Base-by-base conservation (phyloP, 331 rosid genomes). In the Pyrus hybrid region DNA sequence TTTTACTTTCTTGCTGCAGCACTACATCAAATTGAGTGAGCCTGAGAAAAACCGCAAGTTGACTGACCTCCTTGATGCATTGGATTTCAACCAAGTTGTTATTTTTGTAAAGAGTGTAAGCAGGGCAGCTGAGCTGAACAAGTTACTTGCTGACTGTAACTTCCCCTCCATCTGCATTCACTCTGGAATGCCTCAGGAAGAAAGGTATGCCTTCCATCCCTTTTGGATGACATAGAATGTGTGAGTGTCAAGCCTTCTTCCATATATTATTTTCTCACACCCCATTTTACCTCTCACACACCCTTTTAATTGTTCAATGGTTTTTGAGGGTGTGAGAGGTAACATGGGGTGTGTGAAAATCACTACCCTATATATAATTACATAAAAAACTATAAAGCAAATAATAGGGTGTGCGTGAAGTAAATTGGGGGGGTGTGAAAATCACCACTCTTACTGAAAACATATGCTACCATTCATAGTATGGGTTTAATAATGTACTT, bases 141-240 rank as follows among this genome's bases (percentile, higher is more conserved):
- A 89, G 84, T 78, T 94, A 35, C 97, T 94, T 70, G 87, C 90
- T 79, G 99, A 94, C 77, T 90, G 97, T 84, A 94, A 94, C 80
- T 94, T 94, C 35, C 99, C 97, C 33, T 94, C 99, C 23, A 91
- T 94, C 85, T 90, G 97, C 74, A 94, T 94, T 80, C 97, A 94
- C 71, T 94, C 99, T 81, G 97, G 99, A 83, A 94, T 94, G 99
- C 81, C 97, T 23, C 99, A 94, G 75, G 99, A 94, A 76, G 99
- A 94, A 80, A 94, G 99, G 99, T 94, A 67, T 68, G 90, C 54
- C 6, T 20, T 71, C 47, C 12, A 21, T 71, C 35, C n/a, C 51
- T 26, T 13, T 29, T 53, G 8, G 28, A 32, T 5, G 25, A 32
- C 51, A 13, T 5, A 2, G 14, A 21, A 35, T 29, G 75, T 11